Base-by-base conservation (phyloP, 352 stramenopile genomes). In the Pythium periplocum region DNA sequence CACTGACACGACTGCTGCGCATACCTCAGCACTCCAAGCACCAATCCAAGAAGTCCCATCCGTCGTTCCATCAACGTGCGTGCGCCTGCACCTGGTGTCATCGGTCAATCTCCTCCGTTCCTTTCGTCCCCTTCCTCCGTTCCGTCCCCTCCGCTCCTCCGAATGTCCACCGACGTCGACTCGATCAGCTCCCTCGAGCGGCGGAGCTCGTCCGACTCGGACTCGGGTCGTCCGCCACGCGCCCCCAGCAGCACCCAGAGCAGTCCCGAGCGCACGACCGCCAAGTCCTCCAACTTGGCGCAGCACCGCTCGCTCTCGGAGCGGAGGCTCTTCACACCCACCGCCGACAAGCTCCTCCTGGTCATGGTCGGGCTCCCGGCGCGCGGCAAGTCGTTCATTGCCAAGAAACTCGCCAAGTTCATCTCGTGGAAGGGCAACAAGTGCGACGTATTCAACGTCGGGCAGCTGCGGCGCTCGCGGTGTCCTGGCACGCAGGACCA, bases 381-480 rank as follows among this genome's bases (percentile, higher is more conserved):
- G 1, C 94, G 91, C 7, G 95, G 95, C 47, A 98, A 98, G 66
- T 98, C 93, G 49, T 97, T 97, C 65, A 98, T 98, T 62, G 89
- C 92, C 50, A 96, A 97, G 62, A 96, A 96, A 53, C 68, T 92
- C 2, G 77, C 69, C 51, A 89, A 88, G 60, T 90, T 88, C 54
- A 68, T 90, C 30, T 82, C 68, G 53, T 93, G 82, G 82, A 93
- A 90, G 51, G 82, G 82, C n/a, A 66, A 86, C 42, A 69, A 82
- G 57, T 78, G 66, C 46, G 66, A 89, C 38, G 91, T 98, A 11
- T 98, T 98, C 68, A 98, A 98, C 69, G 93, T 98, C 6, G 93
- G 93, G 0, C 90, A 98, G 58, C 88, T 98, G 53, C 83, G 95
- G 0, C 83, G 93, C 26, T 78, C 87, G 51, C 72, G 95, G 43